Evolutionary conservation across 2,329 filamentous ascomycete species (phyloP), one percentile per base, ranked within the genome.

Genomic region (Chaetomiaceae sp.): DNA sequence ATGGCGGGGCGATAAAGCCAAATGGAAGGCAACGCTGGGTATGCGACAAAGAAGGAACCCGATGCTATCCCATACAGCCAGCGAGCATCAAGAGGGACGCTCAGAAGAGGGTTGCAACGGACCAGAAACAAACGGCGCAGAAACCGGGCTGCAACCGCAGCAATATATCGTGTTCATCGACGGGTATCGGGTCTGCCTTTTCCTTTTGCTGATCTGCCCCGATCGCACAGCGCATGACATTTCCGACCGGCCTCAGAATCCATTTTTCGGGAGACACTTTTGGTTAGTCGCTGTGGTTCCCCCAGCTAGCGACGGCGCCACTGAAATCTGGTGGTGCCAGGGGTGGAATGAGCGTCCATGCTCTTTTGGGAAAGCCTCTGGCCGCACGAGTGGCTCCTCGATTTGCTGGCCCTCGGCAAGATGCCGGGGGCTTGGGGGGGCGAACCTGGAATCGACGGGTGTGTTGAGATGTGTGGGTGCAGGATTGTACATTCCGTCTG

Each of bases 161-260:
- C 16, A 27, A 43, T 37, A 54, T 50, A 47, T 50, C 42, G 31
- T 7, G 12, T 16, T 25, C 25, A 27, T 27, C 5, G 17, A 34
- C 21, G 35, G 30, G 30, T 20, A 46, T 21, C 41, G 23, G 30
- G 34, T 17, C 14, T 16, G 35, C 23, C 23, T 39, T 12, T 27
- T 33, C 12, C 40, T 17, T 34, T 46, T 45, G 19, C 23, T 47
- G 42, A 44, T 50, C 30, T n/a, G 40, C n/a, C 23, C 39, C 37
- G 52, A 54, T 54, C 44, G 25, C 31, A 19, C 27, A 17, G 51
- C 48, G 39, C 51, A 54, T 42, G 52, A 30, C 48, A 54, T 44
- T 20, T 44, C 44, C 20, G 34, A 21, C 12, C 34, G 31, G 17
- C 38, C 27, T 23, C 44, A 54, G 41, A 50, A 48, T 44, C 39